Conservation (phyloP, 225 moss, liverwort and hornwort species). For the Sphagnum contortum region DNA sequence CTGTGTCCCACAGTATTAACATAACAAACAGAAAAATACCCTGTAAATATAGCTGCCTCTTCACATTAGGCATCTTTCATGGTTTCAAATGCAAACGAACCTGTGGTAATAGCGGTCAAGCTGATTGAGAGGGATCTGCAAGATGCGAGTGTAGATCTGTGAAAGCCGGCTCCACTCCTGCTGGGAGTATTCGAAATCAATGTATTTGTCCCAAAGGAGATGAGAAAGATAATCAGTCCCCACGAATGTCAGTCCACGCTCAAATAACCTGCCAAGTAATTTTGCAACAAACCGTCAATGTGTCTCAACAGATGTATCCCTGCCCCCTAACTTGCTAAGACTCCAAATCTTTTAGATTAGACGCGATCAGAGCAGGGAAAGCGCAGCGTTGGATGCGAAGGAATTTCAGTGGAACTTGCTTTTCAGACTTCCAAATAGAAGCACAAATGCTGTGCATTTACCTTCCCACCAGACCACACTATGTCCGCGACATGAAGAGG, state of each 20-base stretch:
- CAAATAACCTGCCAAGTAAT: slow-evolving; percentile 69
- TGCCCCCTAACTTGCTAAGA: slow-evolving; percentile 22
- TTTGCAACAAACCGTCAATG: slow-evolving; percentile 23
- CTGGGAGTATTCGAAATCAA: slow-evolving; percentile 86
- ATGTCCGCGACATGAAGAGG: slow-evolving; percentile 88
- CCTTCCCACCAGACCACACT: slow-evolving; percentile 96
- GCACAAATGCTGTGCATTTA: slow-evolving; percentile 99
- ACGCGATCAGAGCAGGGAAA: slow-evolving; percentile 89
- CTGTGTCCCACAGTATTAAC: no score
- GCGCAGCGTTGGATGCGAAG: slow-evolving; percentile 68
- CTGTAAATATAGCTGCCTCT: no score
- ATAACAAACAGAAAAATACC: no score
- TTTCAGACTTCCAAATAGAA: slow-evolving; percentile 99
- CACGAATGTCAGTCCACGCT: slow-evolving; percentile 76
- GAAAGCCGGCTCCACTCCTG: slow-evolving; percentile 92
- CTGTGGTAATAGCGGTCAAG: slow-evolving; percentile 84
- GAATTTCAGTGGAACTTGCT: slow-evolving; percentile 99
- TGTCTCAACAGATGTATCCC: slow-evolving; percentile 17
- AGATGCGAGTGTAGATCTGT: slow-evolving; percentile 76
- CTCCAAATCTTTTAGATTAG: slow-evolving; percentile 90
- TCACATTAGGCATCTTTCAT: no score
- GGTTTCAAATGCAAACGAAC: slow-evolving; percentile 8
- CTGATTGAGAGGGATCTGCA: slow-evolving; percentile 85
- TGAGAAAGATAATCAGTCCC: slow-evolving; percentile 92
- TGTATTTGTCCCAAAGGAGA: slow-evolving; percentile 94